Conservation (phyloP, 2,329 filamentous ascomycete species). For the Rhinocladiella mackenziei region DNA sequence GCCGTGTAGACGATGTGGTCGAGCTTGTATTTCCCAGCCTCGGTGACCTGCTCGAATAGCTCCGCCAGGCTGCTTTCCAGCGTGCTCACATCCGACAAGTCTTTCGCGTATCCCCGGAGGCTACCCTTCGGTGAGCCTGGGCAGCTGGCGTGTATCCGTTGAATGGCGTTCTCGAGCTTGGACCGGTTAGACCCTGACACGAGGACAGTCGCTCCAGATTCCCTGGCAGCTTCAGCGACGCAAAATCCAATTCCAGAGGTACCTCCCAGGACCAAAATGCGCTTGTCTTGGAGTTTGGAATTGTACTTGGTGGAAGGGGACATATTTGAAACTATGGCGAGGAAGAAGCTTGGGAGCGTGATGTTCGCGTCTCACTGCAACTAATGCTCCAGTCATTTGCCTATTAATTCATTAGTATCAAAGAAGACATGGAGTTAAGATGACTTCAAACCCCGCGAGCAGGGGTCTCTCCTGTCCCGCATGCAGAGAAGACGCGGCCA, state of each 20-base stretch:
- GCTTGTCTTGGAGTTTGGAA: conserved; percentile 44
- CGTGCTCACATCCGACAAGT: conserved; percentile 37
- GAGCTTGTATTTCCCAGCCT: conserved; percentile 32
- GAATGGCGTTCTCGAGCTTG: conserved; percentile 39
- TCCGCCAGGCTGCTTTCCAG: conserved; percentile 40
- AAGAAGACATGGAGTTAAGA: no score
- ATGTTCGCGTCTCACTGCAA: no score
- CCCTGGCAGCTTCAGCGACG: conserved; percentile 50
- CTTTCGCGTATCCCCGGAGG: conserved; percentile 42
- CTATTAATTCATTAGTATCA: no score
- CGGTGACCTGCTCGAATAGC: conserved; percentile 40
- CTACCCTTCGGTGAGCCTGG: neutral
- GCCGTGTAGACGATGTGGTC: conserved; percentile 53
- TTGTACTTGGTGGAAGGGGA: conserved; percentile 21
- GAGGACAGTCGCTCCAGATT: conserved; percentile 48
- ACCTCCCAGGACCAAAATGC: conserved; percentile 51
- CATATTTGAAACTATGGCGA: neutral
- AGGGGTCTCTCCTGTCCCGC: no score
- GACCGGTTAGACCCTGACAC: conserved; percentile 50
- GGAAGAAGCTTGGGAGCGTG: no score
- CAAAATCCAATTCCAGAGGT: conserved; percentile 51
- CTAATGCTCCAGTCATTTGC: no score
- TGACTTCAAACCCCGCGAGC: no score
- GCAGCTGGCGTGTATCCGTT: conserved; percentile 31
- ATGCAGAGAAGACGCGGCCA: no score